Conservation (phyloP, 2,329 filamentous ascomycete species). For the Orbilia javanica region DNA sequence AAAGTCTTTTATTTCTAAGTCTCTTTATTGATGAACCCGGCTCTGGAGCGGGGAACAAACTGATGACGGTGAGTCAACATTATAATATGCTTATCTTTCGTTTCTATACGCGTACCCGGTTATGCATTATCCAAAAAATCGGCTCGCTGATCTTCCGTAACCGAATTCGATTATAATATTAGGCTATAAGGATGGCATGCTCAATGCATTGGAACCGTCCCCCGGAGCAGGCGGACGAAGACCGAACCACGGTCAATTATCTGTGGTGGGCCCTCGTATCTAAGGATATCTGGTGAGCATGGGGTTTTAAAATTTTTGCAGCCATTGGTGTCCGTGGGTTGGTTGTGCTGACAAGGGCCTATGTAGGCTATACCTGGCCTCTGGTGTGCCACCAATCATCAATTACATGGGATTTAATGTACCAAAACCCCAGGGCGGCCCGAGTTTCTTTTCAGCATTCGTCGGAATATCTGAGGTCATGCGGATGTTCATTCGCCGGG, state of each 20-base stretch:
- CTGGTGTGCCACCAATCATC: constrained; percentile 60
- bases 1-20: constrained; percentile 59
- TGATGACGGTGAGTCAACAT: constrained; percentile 58
- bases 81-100: constrained; percentile 7
- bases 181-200: constrained; percentile 61
- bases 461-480: constrained; percentile 59
- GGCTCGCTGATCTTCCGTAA: neutral
- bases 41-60: constrained; percentile 60
- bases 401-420: constrained; percentile 60
- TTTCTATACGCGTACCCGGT: neutral
- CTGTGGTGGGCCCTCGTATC: constrained; percentile 60
- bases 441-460: constrained; percentile 54
- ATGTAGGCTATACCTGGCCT: constrained; percentile 60
- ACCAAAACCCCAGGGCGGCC: constrained; percentile 28
- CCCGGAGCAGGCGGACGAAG: constrained; percentile 49
- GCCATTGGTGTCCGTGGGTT: neutral
- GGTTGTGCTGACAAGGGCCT: constrained; percentile 5
- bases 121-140: constrained; percentile 22
- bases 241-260: constrained; percentile 55
- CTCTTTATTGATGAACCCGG: constrained; percentile 59
- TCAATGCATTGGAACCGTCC: constrained; percentile 60
- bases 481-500: constrained; percentile 59
- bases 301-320: neutral
- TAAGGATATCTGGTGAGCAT: constrained; percentile 59
- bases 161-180: constrained; percentile 2